Conservation (phyloP, 1,284 basidiomycete genomes). For the Rhodotorula sp. region DNA sequence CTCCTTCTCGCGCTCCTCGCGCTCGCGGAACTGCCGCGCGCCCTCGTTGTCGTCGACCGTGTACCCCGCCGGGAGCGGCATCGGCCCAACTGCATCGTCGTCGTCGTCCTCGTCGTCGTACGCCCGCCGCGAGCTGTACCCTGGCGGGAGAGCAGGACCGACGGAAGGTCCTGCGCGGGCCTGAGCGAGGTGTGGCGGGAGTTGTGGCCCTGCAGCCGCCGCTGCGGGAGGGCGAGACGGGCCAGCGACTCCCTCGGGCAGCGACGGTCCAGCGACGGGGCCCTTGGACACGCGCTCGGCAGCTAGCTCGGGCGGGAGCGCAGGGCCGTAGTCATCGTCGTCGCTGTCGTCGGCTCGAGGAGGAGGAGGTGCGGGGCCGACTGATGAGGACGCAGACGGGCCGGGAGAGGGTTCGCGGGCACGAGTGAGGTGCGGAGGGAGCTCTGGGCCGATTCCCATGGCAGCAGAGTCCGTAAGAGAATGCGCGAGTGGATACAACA, state of each 20-base stretch:
- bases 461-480: neutral
- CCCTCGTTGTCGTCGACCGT: constrained; percentile 57
- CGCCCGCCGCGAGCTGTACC: neutral
- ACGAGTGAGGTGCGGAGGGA: constrained; percentile 17
- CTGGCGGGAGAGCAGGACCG: constrained; percentile 42
- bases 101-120: constrained; percentile 54
- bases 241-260: neutral
- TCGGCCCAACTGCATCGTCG: constrained; percentile 75
- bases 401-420: neutral
- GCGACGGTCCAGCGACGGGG: neutral
- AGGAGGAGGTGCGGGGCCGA: constrained; percentile 38
- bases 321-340: constrained; percentile 56
- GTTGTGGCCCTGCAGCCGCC: constrained; percentile 7
- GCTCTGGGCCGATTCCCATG: constrained; percentile 24
- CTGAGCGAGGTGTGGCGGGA: constrained; percentile 33
- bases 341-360: constrained; percentile 54
- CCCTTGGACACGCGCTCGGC: neutral
- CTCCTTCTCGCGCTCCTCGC: constrained; percentile 69
- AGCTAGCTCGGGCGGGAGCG: constrained; percentile 15
- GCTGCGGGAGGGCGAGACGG: neutral
- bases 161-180: constrained; percentile 40
- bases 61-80: constrained; percentile 59
- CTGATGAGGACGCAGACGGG: neutral
- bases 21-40: constrained; percentile 74
- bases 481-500: neutral